Conservation (phyloP, 768 basidiomycete genomes). For the Rhodocollybia butyracea region DNA sequence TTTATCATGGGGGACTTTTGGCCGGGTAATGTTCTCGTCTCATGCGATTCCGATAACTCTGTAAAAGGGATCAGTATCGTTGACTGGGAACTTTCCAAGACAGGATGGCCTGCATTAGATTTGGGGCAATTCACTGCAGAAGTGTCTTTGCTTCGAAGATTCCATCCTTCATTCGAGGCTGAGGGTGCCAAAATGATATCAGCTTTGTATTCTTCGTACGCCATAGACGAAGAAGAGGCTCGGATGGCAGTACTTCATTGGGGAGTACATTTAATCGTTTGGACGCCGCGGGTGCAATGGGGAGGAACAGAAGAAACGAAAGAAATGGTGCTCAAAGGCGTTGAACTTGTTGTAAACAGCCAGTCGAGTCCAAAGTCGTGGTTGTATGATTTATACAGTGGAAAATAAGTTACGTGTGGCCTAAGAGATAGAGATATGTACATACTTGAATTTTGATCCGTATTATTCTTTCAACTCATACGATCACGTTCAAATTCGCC, state of each 20-base stretch:
- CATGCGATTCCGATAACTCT: conserved; percentile 17
- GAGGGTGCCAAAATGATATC: not conserved
- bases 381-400: conserved; percentile 26
- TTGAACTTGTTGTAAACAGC: conserved; percentile 38
- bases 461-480: not conserved
- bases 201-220: not conserved
- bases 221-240: not conserved
- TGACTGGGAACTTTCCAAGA: conserved; percentile 32
- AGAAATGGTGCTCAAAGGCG: conserved; percentile 47
- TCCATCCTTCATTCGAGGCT: conserved; percentile 17
- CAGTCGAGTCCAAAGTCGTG: conserved; percentile 9
- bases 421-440: no score
- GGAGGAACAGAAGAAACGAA: conserved; percentile 43
- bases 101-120: conserved; percentile 38
- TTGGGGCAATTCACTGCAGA: conserved; percentile 46
- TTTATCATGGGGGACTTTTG: conserved; percentile 73
- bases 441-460: no score
- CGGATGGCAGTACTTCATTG: conserved; percentile 39
- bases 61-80: conserved; percentile 1
- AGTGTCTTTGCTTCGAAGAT: conserved; percentile 32
- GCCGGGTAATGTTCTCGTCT: conserved; percentile 66
- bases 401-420: conserved; percentile 10
- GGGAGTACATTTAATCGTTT: conserved; percentile 53
- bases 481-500: conserved; percentile 6
- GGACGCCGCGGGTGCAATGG: conserved; percentile 51